Conservation (phyloP, 108 stramenopile genomes). For the Schizochytrium sp. region DNA sequence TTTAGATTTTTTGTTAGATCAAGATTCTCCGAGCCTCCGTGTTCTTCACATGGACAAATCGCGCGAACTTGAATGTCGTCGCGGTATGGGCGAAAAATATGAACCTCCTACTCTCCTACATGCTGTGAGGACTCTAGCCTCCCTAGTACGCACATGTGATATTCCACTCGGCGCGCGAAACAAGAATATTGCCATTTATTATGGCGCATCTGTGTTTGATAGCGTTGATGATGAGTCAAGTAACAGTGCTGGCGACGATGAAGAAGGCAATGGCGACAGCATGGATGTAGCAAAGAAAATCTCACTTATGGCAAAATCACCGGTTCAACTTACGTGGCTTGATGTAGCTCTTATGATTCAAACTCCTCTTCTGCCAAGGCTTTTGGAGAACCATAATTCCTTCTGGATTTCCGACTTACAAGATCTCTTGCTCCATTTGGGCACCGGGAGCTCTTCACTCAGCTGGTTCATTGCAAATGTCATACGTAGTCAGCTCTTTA, state of each 20-base stretch:
- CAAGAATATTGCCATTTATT: not conserved
- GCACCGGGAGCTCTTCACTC: not conserved
- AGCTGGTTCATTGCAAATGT: not conserved
- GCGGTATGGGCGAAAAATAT: conserved; percentile 55
- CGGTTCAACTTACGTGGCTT: not conserved
- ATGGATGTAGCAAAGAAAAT: not conserved
- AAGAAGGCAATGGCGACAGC: not conserved
- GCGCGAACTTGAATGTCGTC: not conserved
- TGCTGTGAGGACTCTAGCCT: not conserved
- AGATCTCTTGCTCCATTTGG: not conserved
- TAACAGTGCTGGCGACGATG: not conserved
- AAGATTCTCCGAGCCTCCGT: not conserved
- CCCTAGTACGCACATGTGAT: not conserved
- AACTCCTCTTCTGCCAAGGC: not conserved
- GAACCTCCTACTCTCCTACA: not conserved
- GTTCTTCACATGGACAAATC: not conserved
- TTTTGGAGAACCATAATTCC: conserved; percentile 1
- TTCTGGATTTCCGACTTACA: not conserved
- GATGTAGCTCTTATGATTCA: not conserved
- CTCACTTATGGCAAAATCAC: too few species aligned
- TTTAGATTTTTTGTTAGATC: conserved; percentile 24
- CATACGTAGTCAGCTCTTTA: not conserved
- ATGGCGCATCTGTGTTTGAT: not conserved
- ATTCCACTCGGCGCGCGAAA: not conserved
- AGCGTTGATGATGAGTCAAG: not conserved